Base-by-base conservation (phyloP, 768 basidiomycete species). In the Lactarius sanguifluus region DNA sequence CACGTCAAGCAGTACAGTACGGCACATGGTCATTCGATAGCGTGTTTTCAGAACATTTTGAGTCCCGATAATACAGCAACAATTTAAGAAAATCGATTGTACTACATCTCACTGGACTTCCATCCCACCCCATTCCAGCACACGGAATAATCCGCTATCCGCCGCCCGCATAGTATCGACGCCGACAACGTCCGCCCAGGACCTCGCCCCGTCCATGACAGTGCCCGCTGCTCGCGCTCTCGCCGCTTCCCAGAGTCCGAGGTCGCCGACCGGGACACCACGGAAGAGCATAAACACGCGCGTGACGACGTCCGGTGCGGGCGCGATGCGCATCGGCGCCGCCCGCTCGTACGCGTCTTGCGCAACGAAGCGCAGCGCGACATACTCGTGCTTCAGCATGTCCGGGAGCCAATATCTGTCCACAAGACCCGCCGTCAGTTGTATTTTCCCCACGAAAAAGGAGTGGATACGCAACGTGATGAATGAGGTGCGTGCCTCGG, bases 281-380 rank as follows among this genome's bases (percentile, higher is more conserved):
- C 75, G 71, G 71, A 82, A 84, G 3, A 83, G 69, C 81, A 83
- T 82, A 69, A 84, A 83, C 13, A 83, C 73, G 5, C 82, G 79
- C 0, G 76, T 79, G 12, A 82, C 73, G 56, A 80, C 74, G 62
- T 81, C 81, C 16, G 83, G 82, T 40, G 64, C 41, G 1, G 83
- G 83, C 2, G 62, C 66, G 57, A 50, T 50, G n/a, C 12, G 13
- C 47, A 50, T 50, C 47, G 23, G 47, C 5, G 47, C 47, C 2
- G 81, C 76, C 7, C 66, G 63, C 60, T 79, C 79, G 69, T 81
- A 84, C 23, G 77, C 75, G 1, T 71, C 70, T 67, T 83, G 82
- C 2, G 81, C 75, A 7, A 83, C 43, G 72, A 84, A 83, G 5
- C 81, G 78, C 36, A 85, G 73, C 2, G 79, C 80, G 57, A 83